phyloP scores from a whole-genome alignment of 345 rosid genomes.

The Eucalyptus curtisii region DNA sequence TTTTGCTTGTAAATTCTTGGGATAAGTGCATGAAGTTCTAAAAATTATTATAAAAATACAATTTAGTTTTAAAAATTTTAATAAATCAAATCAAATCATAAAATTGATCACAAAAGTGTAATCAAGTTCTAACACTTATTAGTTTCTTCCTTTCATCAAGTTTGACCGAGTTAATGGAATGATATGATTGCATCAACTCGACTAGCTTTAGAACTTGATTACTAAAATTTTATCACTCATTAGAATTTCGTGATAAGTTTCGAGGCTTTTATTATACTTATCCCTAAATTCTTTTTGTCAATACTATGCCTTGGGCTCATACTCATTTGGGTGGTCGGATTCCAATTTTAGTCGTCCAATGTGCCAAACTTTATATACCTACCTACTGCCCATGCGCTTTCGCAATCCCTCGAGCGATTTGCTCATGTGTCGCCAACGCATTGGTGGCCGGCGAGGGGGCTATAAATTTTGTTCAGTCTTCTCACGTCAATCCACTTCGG shows the following conservation, averaged over 20 bases:
- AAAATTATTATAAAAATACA: too few relatives aligned
- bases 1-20: background rate
- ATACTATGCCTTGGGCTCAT: background rate
- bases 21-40: too few relatives aligned
- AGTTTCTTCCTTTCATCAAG: rapidly evolving
- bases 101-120: rapidly evolving
- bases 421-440: background rate
- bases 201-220: rapidly evolving
- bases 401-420: background rate
- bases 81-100: too few relatives aligned
- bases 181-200: rapidly evolving
- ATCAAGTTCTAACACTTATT: rapidly evolving
- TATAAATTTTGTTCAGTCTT: background rate
- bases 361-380: background rate
- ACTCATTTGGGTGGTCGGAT: background rate
- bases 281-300: background rate
- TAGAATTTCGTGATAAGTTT: too few relatives aligned
- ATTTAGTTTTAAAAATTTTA: rapidly evolving
- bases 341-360: background rate
- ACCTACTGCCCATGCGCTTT: background rate
- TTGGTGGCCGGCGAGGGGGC: background rate
- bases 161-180: rapidly evolving
- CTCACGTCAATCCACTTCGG: background rate
- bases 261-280: rapidly evolving
- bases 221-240: rapidly evolving